A percentile compares a stretch with the other conserved stretches of the same genome.
Conservation (phyloP, 1,284 basidiomycete genomes). For the Pterulicium gracile region DNA sequence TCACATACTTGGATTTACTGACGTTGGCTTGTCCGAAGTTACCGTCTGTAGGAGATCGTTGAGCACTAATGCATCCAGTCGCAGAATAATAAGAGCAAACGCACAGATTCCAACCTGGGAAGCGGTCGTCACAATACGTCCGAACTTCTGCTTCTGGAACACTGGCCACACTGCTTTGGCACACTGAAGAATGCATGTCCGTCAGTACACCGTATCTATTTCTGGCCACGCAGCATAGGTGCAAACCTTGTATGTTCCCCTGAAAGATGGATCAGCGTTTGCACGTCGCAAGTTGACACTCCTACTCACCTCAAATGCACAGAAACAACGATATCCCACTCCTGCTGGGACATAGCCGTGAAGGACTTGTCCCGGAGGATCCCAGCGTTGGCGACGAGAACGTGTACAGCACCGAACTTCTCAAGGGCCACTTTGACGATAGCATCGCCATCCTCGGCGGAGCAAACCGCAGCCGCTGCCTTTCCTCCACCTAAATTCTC, state of each 20-base stretch:
- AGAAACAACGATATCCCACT: constrained; percentile 90
- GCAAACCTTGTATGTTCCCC: constrained; percentile 58
- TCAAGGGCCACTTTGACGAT: constrained; percentile 86
- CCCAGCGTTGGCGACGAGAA: constrained; percentile 91
- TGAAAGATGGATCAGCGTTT: no score
- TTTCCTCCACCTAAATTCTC: constrained; percentile 67
- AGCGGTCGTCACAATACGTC: constrained; percentile 89
- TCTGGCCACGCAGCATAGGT: not conserved
- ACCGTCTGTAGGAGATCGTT: constrained; percentile 50
- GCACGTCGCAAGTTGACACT: no score
- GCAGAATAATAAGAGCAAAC: constrained; percentile 18
- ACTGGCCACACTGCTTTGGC: constrained; percentile 95
- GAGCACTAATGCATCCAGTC: constrained; percentile 3
- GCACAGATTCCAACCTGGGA: constrained; percentile 89
- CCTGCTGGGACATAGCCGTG: constrained; percentile 78
- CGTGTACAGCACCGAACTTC: constrained; percentile 83
- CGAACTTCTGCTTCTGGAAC: constrained; percentile 96
- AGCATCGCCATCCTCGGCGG: constrained; percentile 85
- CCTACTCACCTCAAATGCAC: constrained; percentile 68
- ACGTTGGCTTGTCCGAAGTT: constrained; percentile 91
- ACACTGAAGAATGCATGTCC: constrained; percentile 35
- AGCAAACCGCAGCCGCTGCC: constrained; percentile 76
- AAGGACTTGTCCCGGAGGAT: constrained; percentile 92
- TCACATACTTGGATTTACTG: constrained; percentile 12
- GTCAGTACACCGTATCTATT: not conserved